Conservation (phyloP, 2,329 filamentous ascomycete species). For the Pseudogymnoascus sp. region DNA sequence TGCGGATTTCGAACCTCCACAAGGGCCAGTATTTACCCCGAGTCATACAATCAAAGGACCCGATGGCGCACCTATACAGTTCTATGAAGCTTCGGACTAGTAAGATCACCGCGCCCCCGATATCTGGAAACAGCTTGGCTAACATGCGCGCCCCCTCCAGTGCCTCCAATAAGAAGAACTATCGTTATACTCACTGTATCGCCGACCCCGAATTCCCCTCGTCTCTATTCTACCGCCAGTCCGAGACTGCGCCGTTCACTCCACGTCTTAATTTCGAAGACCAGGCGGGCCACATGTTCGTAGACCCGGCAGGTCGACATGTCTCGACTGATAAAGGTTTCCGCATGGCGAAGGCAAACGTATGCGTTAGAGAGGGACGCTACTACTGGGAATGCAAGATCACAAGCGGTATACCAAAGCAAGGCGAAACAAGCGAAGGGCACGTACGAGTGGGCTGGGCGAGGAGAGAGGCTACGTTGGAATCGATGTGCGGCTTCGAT, state of each 20-base stretch:
- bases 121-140: neutral
- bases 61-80: conserved; percentile 45
- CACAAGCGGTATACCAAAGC: conserved; percentile 59
- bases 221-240: conserved; percentile 80
- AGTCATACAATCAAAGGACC: conserved; percentile 45
- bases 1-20: conserved; percentile 52
- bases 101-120: conserved; percentile 31
- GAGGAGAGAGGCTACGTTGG: conserved; percentile 68
- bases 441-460: conserved; percentile 84
- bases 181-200: conserved; percentile 84
- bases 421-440: conserved; percentile 28
- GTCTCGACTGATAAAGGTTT: conserved; percentile 90
- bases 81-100: conserved; percentile 58
- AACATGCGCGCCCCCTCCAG: conserved; percentile 25
- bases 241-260: conserved; percentile 74
- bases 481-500: conserved; percentile 78
- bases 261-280: conserved; percentile 90
- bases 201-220: conserved; percentile 82
- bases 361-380: conserved; percentile 78
- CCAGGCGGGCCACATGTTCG: conserved; percentile 74
- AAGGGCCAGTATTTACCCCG: conserved; percentile 47
- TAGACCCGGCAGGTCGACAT: conserved; percentile 65
- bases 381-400: conserved; percentile 95
- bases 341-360: conserved; percentile 82
- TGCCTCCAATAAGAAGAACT: conserved; percentile 61